Percentiles rank a stretch among this genome's conserved stretches.
These are phyloP conservation scores for Termitomyces heimii DNA, from an alignment of 768 basidiomycete genomes.

Conservation along the genomic window DNA sequence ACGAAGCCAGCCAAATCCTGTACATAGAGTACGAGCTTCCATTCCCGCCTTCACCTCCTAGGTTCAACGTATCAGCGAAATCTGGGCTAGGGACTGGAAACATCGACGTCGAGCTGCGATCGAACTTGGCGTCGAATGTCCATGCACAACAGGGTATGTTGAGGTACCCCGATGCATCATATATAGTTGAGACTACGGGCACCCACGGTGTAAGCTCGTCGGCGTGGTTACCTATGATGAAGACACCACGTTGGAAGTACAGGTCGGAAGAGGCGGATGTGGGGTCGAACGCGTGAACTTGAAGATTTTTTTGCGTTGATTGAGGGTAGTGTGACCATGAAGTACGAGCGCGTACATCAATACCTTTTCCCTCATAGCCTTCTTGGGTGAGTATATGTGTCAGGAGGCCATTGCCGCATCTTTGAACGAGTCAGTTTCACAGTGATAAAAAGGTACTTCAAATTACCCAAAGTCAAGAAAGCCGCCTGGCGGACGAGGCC, in stretches of 20 bases:
- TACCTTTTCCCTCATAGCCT: slow-evolving; percentile 79
- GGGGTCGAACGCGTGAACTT: slow-evolving; percentile 71
- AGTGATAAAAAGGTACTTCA: background rate
- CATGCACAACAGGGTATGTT: slow-evolving; percentile 92
- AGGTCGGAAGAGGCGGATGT: slow-evolving; percentile 17
- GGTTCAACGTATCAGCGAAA: slow-evolving; percentile 38
- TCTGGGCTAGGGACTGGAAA: slow-evolving; percentile 22
- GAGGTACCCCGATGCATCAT: slow-evolving; percentile 59
- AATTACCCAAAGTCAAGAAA: slow-evolving; percentile 86
- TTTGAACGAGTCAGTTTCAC: slow-evolving; percentile 19
- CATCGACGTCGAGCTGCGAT: slow-evolving; percentile 37
- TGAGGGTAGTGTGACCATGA: slow-evolving; percentile 81
- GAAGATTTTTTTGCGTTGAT: slow-evolving; percentile 52
- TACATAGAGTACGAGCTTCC: slow-evolving; percentile 76
- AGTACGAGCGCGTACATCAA: slow-evolving; percentile 79
- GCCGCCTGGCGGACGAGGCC: slow-evolving; percentile 79
- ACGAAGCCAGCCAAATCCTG: slow-evolving; percentile 79
- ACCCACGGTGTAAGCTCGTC: slow-evolving; percentile 97
- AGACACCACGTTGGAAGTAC: slow-evolving; percentile 42
- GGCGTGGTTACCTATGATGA: slow-evolving; percentile 92
- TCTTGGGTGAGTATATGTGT: slow-evolving; percentile 82
- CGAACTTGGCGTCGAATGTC: slow-evolving; percentile 64
- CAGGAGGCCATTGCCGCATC: slow-evolving; percentile 90
- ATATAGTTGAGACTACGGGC: slow-evolving; percentile 69
- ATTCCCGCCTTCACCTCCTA: slow-evolving; percentile 57